phyloP scores from a whole-genome alignment of 768 basidiomycete species.

The Daedaleopsis sinensis region DNA sequence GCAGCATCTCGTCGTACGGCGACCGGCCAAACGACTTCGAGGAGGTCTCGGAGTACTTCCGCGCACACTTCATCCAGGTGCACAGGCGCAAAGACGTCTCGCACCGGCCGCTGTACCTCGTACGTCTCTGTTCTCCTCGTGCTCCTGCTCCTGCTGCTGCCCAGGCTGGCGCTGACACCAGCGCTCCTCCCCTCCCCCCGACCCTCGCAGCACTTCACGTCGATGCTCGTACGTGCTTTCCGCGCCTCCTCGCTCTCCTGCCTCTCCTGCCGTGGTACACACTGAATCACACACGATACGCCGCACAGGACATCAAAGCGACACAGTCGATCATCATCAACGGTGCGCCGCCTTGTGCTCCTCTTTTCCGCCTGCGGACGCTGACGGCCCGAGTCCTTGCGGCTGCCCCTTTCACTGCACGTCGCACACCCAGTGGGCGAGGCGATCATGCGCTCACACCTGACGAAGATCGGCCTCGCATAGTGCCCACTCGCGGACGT shows the following conservation, averaged over 20 bases:
- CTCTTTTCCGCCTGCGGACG: background rate
- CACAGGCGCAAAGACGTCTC: slow-evolving; percentile 81
- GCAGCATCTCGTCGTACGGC: slow-evolving; percentile 79
- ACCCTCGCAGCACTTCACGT: slow-evolving; percentile 35
- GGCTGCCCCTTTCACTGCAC: background rate
- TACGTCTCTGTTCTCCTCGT: slow-evolving; percentile 15
- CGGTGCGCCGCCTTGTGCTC: slow-evolving; percentile 44
- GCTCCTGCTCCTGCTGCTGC: slow-evolving; percentile 49
- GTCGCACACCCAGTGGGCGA: slow-evolving; percentile 28
- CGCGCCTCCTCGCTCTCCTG: background rate
- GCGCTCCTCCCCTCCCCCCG: background rate
- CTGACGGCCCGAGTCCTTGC: background rate
- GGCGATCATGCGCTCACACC: slow-evolving; percentile 34
- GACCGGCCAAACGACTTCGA: slow-evolving; percentile 83
- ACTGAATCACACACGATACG: background rate
- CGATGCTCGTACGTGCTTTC: slow-evolving; percentile 28
- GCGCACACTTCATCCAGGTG: slow-evolving; percentile 83
- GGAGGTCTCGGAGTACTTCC: slow-evolving; percentile 83
- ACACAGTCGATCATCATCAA: slow-evolving; percentile 85
- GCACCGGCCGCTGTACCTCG: slow-evolving; percentile 69
- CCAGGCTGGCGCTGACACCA: background rate
- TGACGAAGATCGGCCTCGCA: slow-evolving; percentile 32
- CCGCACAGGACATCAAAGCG: slow-evolving; percentile 71
- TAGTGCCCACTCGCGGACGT: slow-evolving; percentile 4
- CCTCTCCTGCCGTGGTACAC: background rate